phyloP scores from a whole-genome alignment of 768 basidiomycete genomes.

The Tylopilus vinaceipallidus region DNA sequence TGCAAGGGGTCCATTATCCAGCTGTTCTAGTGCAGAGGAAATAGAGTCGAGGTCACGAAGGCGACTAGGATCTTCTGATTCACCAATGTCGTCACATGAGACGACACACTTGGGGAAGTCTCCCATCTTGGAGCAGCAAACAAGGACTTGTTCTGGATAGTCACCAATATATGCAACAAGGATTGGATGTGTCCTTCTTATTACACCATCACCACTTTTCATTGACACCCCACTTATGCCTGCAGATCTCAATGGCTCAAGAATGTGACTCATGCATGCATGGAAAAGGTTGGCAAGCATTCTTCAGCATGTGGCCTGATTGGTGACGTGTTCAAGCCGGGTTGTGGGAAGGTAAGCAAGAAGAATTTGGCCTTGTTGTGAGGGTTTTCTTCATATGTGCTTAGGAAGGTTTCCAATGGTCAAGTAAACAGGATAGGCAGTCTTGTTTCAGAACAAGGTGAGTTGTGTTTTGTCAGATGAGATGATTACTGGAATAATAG shows the following conservation, averaged over 20 bases:
- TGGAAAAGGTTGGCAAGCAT: not conserved
- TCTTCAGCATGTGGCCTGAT: not conserved
- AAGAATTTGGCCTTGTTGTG: not conserved
- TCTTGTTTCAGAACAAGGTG: not conserved
- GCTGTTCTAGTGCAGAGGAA: not conserved
- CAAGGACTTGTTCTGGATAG: not conserved
- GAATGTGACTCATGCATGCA: not conserved
- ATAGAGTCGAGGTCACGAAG: not conserved
- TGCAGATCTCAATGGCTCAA: not conserved
- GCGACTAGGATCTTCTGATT: not conserved
- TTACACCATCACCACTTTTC: not conserved
- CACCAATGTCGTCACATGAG: not conserved
- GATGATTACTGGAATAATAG: not conserved
- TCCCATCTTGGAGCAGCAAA: not conserved
- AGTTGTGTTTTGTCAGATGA: not conserved
- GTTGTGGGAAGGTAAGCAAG: not conserved
- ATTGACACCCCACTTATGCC: not conserved
- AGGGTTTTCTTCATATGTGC: not conserved
- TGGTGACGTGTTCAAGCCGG: not conserved
- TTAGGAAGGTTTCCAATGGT: not conserved
- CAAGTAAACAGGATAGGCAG: not conserved
- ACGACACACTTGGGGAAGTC: not conserved
- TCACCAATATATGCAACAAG: not conserved
- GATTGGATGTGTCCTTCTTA: not conserved
- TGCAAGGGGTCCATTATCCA: not conserved